Evolutionary conservation across 2,329 filamentous ascomycete genomes (phyloP), one percentile per base, ranked within the genome.

Genomic region (Lanzia echinophila): DNA sequence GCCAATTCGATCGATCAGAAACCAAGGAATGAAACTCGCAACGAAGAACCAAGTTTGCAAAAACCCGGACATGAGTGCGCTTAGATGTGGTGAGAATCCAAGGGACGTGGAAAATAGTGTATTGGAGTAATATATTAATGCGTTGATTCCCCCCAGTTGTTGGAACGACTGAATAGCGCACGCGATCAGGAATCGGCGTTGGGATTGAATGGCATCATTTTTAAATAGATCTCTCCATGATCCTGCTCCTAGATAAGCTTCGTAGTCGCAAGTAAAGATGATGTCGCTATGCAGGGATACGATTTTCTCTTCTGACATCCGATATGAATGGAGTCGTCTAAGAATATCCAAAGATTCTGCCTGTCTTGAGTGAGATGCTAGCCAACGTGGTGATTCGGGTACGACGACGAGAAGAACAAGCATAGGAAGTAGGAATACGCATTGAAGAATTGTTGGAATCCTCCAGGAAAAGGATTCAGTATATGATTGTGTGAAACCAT

Each of bases 361-460:
- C 4, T 74, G 66, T 17, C 65, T 67, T 13, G 66, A 65, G 62
- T 73, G 69, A 2, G 71, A 58, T 15, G 75, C 69, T 4, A 76
- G 63, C 72, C 73, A 76, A 13, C 73, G 65, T 1, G 73, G 72
- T 1, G 71, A 72, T 63, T 82, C 79, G 6, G 79, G 79, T 2
- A 82, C 65, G 54, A 71, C 68, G 62, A 75, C 70, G 36, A 82
- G 73, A 39, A 77, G 73, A 2, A 67, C 53, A 6, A 84, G 68
- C 56, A 84, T 83, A 8, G 50, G 50, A 7, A 53, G 34, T 11
- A 53, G 19, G 10, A 53, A 53, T 13, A 53, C 39, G 6, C 36
- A 53, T 53, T 53, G 77, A 56, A 80, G 75, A 3, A 75, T 76
- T n/a, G 83, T 70, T 1, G 82, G 82, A 62, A 84, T 81, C 3